These are phyloP conservation scores for Ceriops decandra DNA, from an alignment of 345 rosid genomes.

Conservation along the genomic window DNA sequence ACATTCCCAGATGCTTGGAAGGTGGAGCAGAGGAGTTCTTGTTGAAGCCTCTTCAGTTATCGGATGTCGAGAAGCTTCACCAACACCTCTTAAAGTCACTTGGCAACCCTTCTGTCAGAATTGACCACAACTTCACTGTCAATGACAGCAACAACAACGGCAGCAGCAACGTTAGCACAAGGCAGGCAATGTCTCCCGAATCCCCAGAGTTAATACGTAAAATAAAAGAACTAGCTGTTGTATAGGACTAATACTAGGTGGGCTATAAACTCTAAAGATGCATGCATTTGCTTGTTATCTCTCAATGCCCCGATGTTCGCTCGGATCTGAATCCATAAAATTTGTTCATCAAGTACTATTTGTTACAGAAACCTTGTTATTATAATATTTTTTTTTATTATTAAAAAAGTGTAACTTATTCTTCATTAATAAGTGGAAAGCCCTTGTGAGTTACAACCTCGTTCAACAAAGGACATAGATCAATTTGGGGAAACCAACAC, in stretches of 20 bases:
- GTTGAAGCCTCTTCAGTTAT: conserved; percentile 46
- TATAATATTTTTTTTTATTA: too few species aligned
- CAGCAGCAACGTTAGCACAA: conserved; percentile 27
- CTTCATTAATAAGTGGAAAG: too few species aligned
- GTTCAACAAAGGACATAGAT: too few species aligned
- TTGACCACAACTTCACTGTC: not conserved
- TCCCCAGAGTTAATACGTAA: conserved; percentile 34
- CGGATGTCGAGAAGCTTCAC: conserved; percentile 48
- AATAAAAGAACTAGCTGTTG: conserved; percentile 33
- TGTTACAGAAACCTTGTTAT: too few species aligned
- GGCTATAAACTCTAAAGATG: too few species aligned
- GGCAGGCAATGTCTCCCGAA: conserved; percentile 37
- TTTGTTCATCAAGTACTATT: too few species aligned
- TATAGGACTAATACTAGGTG: not conserved
- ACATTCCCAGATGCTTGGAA: conserved; percentile 40
- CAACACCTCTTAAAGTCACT: conserved; percentile 37
- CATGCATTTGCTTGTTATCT: too few species aligned
- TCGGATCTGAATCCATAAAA: too few species aligned
- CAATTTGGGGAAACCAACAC: too few species aligned
- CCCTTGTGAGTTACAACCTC: too few species aligned
- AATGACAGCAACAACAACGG: not conserved
- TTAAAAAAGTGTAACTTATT: too few species aligned
- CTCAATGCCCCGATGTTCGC: too few species aligned
- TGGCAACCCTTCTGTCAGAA: conserved; percentile 11
- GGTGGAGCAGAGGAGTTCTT: conserved; percentile 61